phyloP scores from a whole-genome alignment of 192 early-diverging fungal species.

The Podila epicladia region DNA sequence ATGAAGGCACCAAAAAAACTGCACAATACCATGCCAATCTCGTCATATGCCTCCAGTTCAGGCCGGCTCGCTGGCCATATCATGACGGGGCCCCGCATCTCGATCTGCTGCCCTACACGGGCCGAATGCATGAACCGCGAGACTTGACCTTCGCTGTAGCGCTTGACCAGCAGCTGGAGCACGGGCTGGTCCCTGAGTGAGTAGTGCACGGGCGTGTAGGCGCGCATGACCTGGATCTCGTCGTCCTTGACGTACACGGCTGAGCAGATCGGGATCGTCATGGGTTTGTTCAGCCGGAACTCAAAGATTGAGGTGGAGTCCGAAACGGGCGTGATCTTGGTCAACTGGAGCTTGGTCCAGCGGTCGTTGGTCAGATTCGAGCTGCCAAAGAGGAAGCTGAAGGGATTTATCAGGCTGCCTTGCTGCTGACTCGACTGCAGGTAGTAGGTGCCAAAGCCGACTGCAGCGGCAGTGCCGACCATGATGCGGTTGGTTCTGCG shows the following conservation, averaged over 20 bases:
- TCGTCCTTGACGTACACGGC: constrained; percentile 77
- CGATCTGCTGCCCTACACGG: constrained; percentile 62
- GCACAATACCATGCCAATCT: constrained; percentile 64
- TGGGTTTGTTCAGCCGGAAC: constrained; percentile 60
- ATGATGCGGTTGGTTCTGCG: constrained; percentile 4
- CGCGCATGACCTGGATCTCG: constrained; percentile 71
- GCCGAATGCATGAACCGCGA: constrained; percentile 69
- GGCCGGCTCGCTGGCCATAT: constrained; percentile 58
- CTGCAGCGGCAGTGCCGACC: neutral
- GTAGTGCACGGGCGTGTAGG: constrained; percentile 74
- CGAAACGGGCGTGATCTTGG: constrained; percentile 55
- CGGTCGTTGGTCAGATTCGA: constrained; percentile 46
- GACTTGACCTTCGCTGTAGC: constrained; percentile 70
- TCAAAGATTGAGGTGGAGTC: constrained; percentile 65
- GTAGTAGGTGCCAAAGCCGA: neutral
- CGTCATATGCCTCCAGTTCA: constrained; percentile 50
- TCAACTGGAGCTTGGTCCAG: constrained; percentile 64
- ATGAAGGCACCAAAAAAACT: neutral
- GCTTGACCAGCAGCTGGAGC: constrained; percentile 74
- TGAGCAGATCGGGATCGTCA: constrained; percentile 62
- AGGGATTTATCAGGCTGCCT: neutral
- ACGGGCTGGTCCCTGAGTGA: constrained; percentile 54
- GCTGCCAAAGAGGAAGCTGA: constrained; percentile 25
- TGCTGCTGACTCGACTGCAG: neutral
- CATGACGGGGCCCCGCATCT: constrained; percentile 72